A percentile compares a stretch with the other conserved stretches of the same genome.
These are phyloP conservation scores for Hypomontagnella monticulosa DNA, from an alignment of 495 filamentous ascomycete genomes.

Conservation along the genomic window DNA sequence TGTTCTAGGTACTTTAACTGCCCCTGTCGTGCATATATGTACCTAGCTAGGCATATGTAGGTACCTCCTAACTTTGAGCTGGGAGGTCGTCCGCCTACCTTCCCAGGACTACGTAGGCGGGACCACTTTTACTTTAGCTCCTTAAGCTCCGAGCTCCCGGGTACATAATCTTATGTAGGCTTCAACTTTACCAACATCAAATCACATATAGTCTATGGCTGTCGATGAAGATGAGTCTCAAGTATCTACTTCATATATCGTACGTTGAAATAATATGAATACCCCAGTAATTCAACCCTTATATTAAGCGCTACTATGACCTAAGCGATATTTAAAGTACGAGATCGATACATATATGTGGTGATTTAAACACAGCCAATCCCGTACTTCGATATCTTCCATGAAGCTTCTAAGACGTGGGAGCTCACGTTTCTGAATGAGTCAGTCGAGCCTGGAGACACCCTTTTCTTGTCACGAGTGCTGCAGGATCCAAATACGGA, in stretches of 20 bases:
- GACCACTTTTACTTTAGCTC: slow-evolving; percentile 35
- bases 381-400: not conserved
- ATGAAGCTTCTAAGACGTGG: not conserved
- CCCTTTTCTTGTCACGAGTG: slow-evolving; percentile 29
- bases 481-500: slow-evolving; percentile 30
- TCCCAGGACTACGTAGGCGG: slow-evolving; percentile 31
- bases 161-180: slow-evolving; percentile 9
- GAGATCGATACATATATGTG: no score
- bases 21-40: no score
- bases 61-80: no score
- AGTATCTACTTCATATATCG: not conserved
- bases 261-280: no score
- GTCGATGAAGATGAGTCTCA: no score
- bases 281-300: no score
- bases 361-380: no score
- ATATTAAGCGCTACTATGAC: not conserved
- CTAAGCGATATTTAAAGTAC: no score
- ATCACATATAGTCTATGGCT: no score
- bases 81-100: not conserved
- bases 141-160: slow-evolving; percentile 35
- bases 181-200: slow-evolving; percentile 1
- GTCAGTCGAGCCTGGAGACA: slow-evolving; percentile 24
- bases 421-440: slow-evolving; percentile 21
- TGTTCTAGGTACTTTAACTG: not conserved
- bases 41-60: no score